These are phyloP conservation scores for Carex kokanica DNA, from an alignment of 176 grass and related monocot genomes.

Conservation along the genomic window DNA sequence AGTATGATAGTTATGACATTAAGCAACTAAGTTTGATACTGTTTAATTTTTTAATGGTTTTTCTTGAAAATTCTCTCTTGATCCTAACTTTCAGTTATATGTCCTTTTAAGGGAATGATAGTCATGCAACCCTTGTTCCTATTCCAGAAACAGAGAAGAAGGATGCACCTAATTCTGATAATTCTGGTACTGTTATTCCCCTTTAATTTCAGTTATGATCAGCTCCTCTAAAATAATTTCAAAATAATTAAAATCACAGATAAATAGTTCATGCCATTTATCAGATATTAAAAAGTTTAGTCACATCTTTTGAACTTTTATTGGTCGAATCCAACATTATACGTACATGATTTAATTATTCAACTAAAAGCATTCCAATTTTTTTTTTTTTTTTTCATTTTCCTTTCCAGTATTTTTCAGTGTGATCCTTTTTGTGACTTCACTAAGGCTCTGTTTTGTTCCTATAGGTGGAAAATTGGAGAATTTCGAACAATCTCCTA, in stretches of 20 bases:
- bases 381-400: background rate
- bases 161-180: conserved; percentile 28
- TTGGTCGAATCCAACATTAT: background rate
- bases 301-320: background rate
- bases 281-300: background rate
- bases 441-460: background rate
- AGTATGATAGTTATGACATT: background rate
- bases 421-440: background rate
- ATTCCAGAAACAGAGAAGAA: conserved; percentile 5
- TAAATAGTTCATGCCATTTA: background rate
- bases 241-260: too few species aligned
- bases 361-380: background rate
- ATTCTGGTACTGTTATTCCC: conserved; percentile 34
- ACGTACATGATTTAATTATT: background rate
- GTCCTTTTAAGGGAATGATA: conserved; percentile 26
- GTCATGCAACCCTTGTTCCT: conserved; percentile 7
- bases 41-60: background rate
- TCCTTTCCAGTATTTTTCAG: background rate
- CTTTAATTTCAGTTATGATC: background rate
- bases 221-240: background rate
- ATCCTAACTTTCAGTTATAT: conserved; percentile 8
- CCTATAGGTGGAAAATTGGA: conserved; percentile 29
- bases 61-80: background rate
- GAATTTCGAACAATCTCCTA: conserved; percentile 18
- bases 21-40: background rate